Evolutionary conservation across 2,329 filamentous ascomycete species (phyloP).

Genomic region (Diplodia seriata): DNA sequence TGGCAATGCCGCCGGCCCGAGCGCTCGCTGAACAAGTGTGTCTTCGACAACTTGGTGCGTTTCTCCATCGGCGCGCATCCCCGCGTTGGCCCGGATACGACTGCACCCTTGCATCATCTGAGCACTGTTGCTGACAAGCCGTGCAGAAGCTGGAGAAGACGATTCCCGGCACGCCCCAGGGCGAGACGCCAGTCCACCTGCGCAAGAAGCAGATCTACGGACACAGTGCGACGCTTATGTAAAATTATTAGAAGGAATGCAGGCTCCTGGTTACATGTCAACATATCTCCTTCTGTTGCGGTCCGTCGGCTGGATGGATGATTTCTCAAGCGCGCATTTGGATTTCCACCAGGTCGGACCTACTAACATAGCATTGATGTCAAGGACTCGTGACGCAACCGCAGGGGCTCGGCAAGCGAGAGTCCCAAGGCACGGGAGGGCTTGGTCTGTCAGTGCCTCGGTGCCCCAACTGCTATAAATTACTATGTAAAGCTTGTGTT

Average conservation of each 20-base stretch:
- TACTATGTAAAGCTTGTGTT: not conserved
- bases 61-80: not conserved
- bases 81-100: not conserved
- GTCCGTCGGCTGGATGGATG: not conserved
- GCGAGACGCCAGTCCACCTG: conserved; percentile 57
- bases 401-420: not conserved
- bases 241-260: conserved; percentile 30
- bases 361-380: not conserved
- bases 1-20: conserved; percentile 93
- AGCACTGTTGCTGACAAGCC: conserved; percentile 29
- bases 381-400: not conserved
- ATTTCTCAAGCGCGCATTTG: conserved; percentile 2
- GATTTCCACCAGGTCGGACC: not conserved
- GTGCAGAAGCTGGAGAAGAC: conserved; percentile 58
- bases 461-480: not conserved
- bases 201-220: conserved; percentile 54
- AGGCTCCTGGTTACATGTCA: conserved; percentile 13
- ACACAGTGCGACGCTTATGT: conserved; percentile 25
- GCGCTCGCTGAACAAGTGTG: conserved; percentile 91
- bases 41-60: conserved; percentile 92
- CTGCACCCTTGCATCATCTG: not conserved
- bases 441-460: not conserved
- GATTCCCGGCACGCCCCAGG: conserved; percentile 58
- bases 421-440: not conserved
- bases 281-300: not conserved